Evolutionary conservation across 192 early-diverging fungal species (phyloP).

Genomic region (Mortierella claussenii): DNA sequence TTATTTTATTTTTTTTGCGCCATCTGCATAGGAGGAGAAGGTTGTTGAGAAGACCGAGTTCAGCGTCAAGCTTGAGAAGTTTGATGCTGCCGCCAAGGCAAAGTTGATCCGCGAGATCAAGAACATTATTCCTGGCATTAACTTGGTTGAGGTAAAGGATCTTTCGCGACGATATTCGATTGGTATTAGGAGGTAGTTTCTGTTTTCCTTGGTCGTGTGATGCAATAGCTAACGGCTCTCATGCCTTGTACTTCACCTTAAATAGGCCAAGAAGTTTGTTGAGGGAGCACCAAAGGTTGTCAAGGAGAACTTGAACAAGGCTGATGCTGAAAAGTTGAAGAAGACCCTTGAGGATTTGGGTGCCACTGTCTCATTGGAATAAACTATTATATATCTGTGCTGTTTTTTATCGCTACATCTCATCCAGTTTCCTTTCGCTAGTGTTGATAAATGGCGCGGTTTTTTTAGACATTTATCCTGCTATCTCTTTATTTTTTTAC

Average conservation of each 20-base stretch:
- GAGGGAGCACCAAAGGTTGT: constrained; percentile 97
- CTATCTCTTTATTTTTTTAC: constrained; percentile 14
- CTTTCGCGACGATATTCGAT: no score
- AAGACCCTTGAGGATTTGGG: constrained; percentile 92
- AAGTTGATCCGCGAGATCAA: constrained; percentile 99
- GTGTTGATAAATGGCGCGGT: no score
- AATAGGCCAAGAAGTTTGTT: constrained; percentile 99
- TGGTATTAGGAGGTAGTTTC: no score
- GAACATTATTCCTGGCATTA: constrained; percentile 90
- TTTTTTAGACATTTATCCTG: no score
- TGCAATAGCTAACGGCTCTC: no score
- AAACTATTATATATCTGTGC: no score
- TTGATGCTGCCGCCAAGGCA: constrained; percentile 93
- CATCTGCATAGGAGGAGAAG: constrained; percentile 81
- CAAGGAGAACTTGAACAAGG: constrained; percentile 90
- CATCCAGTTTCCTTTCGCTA: no score
- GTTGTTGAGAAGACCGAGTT: constrained; percentile 93
- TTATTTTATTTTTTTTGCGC: no score
- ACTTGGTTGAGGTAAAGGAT: constrained; percentile 95
- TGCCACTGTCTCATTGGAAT: constrained; percentile 94
- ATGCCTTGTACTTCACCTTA: no score
- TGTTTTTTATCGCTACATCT: no score
- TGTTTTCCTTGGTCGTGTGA: no score
- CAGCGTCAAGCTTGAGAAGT: constrained; percentile 95
- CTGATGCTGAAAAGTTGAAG: constrained; percentile 98